phyloP scores from a whole-genome alignment of 225 moss, liverwort and hornwort species.

The Straminergon stramineum region DNA sequence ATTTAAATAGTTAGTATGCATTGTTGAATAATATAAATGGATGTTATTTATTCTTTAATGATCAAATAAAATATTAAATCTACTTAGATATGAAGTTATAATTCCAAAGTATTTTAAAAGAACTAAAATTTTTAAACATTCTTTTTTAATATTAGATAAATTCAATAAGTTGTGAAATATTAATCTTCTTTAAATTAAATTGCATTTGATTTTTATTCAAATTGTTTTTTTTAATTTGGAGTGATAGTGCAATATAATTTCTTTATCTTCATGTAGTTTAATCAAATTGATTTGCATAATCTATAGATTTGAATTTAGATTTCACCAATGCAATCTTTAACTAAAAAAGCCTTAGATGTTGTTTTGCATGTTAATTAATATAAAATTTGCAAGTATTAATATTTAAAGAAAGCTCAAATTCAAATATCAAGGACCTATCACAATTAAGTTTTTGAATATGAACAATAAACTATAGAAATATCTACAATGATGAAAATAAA shows the following conservation, averaged over 20 bases:
- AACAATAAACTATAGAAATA: neutral
- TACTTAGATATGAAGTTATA: too few relatives aligned
- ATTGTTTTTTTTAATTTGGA: neutral
- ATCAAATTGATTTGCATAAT: neutral
- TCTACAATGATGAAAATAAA: neutral
- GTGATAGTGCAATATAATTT: rapidly evolving
- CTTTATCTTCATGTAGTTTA: neutral
- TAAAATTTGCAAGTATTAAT: too few relatives aligned
- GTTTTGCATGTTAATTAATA: too few relatives aligned
- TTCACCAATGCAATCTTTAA: too few relatives aligned
- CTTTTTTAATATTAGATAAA: neutral
- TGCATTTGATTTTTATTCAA: neutral
- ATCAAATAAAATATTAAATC: rapidly evolving
- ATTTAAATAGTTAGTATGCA: neutral
- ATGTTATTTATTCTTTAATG: neutral
- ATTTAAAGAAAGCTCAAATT: too few relatives aligned
- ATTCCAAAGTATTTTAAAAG: neutral
- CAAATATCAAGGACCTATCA: rapidly evolving
- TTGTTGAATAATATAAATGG: neutral
- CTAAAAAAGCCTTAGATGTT: too few relatives aligned
- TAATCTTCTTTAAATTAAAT: too few relatives aligned
- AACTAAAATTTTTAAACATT: neutral
- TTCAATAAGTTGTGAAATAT: rapidly evolving
- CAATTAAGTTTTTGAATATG: neutral
- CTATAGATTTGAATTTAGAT: neutral